A percentile compares a stretch with the other conserved stretches of the same genome.
These are phyloP conservation scores for Venturia oleaginea DNA, from an alignment of 2,329 filamentous ascomycete species.

Conservation along the genomic window DNA sequence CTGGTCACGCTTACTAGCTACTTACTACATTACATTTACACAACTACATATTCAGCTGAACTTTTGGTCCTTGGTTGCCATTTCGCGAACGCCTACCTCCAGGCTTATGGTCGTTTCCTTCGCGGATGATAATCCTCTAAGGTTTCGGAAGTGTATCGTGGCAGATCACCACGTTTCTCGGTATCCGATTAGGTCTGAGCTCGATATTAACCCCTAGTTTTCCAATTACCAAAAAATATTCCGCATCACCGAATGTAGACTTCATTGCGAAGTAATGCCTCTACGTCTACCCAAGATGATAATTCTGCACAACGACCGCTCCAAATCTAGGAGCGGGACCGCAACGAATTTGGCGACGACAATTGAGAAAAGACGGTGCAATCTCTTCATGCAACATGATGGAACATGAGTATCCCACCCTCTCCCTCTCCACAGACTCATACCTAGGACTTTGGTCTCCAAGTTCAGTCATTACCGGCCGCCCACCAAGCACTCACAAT, in stretches of 20 bases:
- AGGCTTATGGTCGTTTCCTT: background rate
- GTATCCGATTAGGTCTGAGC: background rate
- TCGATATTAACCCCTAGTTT: background rate
- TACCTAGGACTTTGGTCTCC: background rate
- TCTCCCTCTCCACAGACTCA: background rate
- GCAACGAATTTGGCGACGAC: no score
- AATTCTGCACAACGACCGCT: background rate
- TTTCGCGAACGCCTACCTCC: background rate
- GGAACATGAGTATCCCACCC: background rate
- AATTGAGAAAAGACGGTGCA: background rate
- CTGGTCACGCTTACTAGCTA: background rate
- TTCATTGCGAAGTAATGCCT: background rate
- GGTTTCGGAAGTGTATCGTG: background rate
- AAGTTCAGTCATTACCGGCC: background rate
- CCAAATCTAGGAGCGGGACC: background rate
- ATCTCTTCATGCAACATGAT: background rate
- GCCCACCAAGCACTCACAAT: background rate
- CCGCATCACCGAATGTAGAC: background rate
- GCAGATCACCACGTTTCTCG: background rate
- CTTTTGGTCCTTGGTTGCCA: background rate
- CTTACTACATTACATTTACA: background rate
- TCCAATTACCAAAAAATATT: background rate
- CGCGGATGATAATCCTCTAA: background rate
- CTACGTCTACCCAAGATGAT: background rate
- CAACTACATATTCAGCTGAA: background rate